phyloP scores from a whole-genome alignment of 2,329 filamentous ascomycete species.

The Colletotrichum karsti region DNA sequence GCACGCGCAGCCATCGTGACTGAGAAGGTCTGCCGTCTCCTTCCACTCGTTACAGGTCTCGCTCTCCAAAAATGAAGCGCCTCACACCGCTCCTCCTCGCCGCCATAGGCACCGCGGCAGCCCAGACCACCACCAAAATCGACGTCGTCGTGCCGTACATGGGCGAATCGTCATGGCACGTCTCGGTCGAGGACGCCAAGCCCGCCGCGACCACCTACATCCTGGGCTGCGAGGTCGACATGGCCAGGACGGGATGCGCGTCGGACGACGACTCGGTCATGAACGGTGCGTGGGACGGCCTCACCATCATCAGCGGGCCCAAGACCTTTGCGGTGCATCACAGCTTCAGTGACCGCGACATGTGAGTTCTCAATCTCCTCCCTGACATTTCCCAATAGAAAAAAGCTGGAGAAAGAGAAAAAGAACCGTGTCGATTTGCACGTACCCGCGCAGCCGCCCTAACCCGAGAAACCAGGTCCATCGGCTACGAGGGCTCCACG shows the following conservation, averaged over 20 bases:
- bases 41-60: neutral
- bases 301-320: conserved; percentile 38
- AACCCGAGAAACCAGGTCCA: neutral
- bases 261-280: neutral
- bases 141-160: conserved; percentile 36
- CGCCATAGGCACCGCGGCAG: conserved; percentile 27
- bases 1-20: too few relatives aligned
- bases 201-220: conserved; percentile 39
- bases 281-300: conserved; percentile 21
- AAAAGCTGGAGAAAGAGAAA: too few relatives aligned
- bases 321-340: conserved; percentile 34
- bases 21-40: too few relatives aligned
- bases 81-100: neutral
- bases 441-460: neutral
- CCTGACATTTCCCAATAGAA: neutral
- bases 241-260: conserved; percentile 34
- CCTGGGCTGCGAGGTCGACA: conserved; percentile 34
- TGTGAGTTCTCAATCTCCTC: neutral
- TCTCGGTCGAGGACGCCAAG: conserved; percentile 40
- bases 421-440: too few relatives aligned
- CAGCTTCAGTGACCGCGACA: neutral
- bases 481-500: neutral
- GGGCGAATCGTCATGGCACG: conserved; percentile 34
- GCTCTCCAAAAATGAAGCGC: conserved; percentile 1
- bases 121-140: conserved; percentile 36